phyloP scores from a whole-genome alignment of 2,329 filamentous ascomycete genomes.

The Xylariaceae sp. region DNA sequence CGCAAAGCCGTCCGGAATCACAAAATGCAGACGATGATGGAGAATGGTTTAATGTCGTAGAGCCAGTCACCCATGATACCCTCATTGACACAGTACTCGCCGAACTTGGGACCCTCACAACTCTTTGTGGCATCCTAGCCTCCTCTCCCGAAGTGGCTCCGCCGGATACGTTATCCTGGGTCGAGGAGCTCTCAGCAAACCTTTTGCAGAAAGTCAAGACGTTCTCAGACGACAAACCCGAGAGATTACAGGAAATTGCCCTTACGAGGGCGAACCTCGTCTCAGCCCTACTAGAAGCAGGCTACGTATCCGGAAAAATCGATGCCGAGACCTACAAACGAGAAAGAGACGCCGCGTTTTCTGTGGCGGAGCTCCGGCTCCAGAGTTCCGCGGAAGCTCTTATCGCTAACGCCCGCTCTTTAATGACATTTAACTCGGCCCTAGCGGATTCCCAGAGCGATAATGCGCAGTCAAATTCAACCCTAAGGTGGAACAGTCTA shows the following conservation, averaged over 20 bases:
- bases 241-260: conserved; percentile 32
- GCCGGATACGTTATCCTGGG: conserved; percentile 52
- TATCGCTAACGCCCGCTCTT: conserved; percentile 30
- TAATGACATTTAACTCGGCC: conserved; percentile 33
- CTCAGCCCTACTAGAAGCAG: conserved; percentile 32
- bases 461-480: conserved; percentile 17
- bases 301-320: conserved; percentile 28
- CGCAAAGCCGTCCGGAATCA: conserved; percentile 27
- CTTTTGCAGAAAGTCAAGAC: conserved; percentile 46
- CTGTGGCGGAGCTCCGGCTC: conserved; percentile 23
- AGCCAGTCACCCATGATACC: conserved; percentile 64
- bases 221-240: conserved; percentile 18
- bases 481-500: conserved; percentile 34
- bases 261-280: conserved; percentile 31
- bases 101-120: conserved; percentile 59
- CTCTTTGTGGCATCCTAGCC: conserved; percentile 51
- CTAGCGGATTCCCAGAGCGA: conserved; percentile 24
- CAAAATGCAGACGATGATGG: conserved; percentile 35
- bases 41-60: conserved; percentile 68
- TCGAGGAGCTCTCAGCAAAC: conserved; percentile 57
- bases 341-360: conserved; percentile 34
- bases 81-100: conserved; percentile 71
- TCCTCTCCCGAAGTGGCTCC: conserved; percentile 40
- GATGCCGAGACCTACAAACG: conserved; percentile 31
- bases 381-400: conserved; percentile 22